Percentiles rank a stretch among this genome's conserved stretches.
These are phyloP conservation scores for Spiromastix sp. DNA, from an alignment of 2,329 filamentous ascomycete species.

Conservation along the genomic window DNA sequence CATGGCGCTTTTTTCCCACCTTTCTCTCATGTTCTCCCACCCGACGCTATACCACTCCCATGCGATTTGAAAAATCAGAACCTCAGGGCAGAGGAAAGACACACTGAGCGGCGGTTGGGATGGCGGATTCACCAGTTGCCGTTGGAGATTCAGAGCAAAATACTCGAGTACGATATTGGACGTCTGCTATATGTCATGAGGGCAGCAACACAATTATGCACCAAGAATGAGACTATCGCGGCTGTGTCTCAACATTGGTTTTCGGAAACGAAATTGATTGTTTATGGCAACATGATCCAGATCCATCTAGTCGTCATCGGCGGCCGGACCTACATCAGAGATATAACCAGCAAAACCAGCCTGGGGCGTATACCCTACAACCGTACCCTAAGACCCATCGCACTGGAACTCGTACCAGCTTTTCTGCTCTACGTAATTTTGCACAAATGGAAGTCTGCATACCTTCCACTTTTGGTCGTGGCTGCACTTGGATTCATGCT, in stretches of 20 bases:
- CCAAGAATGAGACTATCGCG: background rate
- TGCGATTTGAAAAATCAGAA: too few relatives aligned
- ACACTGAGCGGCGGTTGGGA: background rate
- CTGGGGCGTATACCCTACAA: too few relatives aligned
- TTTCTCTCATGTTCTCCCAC: too few relatives aligned
- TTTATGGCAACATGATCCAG: slow-evolving; percentile 4
- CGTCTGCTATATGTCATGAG: slow-evolving; percentile 10
- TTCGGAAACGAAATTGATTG: slow-evolving; percentile 3
- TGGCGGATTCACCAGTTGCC: slow-evolving; percentile 3
- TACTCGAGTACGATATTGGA: slow-evolving; percentile 10
- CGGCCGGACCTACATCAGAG: slow-evolving; percentile 7
- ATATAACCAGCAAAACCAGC: too few relatives aligned
- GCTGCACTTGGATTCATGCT: too few relatives aligned
- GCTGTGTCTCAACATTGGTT: slow-evolving; percentile 6
- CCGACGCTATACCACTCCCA: too few relatives aligned
- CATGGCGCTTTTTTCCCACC: too few relatives aligned
- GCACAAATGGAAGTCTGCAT: too few relatives aligned
- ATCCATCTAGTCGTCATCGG: slow-evolving; percentile 8
- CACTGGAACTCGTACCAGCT: background rate
- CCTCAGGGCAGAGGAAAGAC: too few relatives aligned
- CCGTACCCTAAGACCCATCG: background rate
- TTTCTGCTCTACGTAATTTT: too few relatives aligned
- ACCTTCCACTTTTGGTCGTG: too few relatives aligned
- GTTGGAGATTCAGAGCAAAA: slow-evolving; percentile 7
- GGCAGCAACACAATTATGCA: slow-evolving; percentile 8